Evolutionary conservation across 441 rosid species (phyloP).

Genomic region (Sinapis alba): DNA sequence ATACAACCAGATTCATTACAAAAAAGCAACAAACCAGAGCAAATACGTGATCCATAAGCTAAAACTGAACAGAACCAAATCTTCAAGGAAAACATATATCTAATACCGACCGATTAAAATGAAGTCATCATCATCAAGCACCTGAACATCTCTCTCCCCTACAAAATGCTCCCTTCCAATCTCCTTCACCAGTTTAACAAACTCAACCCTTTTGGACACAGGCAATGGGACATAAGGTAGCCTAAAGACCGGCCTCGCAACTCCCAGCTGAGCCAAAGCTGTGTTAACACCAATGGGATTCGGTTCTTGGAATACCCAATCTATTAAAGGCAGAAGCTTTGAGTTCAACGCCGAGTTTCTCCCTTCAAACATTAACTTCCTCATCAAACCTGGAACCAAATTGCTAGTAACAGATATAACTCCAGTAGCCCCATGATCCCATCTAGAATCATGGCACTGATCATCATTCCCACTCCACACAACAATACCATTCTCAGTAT

Average conservation of each 20-base stretch:
- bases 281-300: conserved; percentile 78
- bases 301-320: conserved; percentile 81
- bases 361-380: conserved; percentile 68
- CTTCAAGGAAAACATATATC: conserved; percentile 13
- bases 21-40: conserved; percentile 5
- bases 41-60: background rate
- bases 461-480: conserved; percentile 96
- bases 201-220: conserved; percentile 59
- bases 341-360: conserved; percentile 57
- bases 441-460: conserved; percentile 79
- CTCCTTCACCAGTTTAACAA: conserved; percentile 65
- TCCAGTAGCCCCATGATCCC: conserved; percentile 74
- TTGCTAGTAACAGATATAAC: conserved; percentile 87
- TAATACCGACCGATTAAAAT: conserved; percentile 72
- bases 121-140: conserved; percentile 78
- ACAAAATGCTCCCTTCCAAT: conserved; percentile 77
- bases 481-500: conserved; percentile 64
- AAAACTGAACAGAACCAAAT: background rate
- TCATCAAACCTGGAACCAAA: conserved; percentile 70
- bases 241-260: conserved; percentile 80
- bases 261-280: conserved; percentile 91
- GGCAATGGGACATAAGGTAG: conserved; percentile 87
- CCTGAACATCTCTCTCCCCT: conserved; percentile 72
- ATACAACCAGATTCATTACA: conserved; percentile 13
- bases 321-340: conserved; percentile 72